These are phyloP conservation scores for Boletus vinaceobasis DNA, from an alignment of 768 basidiomycete genomes.

Conservation along the genomic window DNA sequence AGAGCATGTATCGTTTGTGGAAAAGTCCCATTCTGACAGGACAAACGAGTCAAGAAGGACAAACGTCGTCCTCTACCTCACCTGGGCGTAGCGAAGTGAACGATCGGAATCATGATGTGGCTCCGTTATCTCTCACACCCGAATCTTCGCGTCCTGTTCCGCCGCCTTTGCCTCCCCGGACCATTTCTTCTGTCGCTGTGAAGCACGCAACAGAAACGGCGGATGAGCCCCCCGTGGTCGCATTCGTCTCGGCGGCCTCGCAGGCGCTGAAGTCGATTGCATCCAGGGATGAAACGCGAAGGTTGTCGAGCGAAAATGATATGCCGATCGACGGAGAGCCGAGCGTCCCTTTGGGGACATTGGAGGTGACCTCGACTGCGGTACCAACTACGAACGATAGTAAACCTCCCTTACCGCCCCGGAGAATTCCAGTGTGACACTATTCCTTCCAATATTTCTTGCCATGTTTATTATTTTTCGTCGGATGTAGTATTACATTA, in stretches of 20 bases:
- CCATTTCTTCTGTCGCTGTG: conserved; percentile 31
- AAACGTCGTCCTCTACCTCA: conserved; percentile 4
- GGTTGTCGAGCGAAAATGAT: conserved; percentile 23
- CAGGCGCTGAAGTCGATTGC: conserved; percentile 58
- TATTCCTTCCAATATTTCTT: neutral
- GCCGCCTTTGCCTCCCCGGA: conserved; percentile 43
- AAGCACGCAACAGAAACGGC: conserved; percentile 29
- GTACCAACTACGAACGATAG: conserved; percentile 2
- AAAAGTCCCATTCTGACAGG: conserved; percentile 46
- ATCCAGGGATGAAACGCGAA: conserved; percentile 40
- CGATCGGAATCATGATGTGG: conserved; percentile 30
- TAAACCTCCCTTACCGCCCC: conserved; percentile 37
- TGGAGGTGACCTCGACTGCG: conserved; percentile 4
- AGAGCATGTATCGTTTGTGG: conserved; percentile 73
- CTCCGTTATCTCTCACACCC: conserved; percentile 26
- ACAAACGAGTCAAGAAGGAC: conserved; percentile 22
- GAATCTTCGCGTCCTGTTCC: conserved; percentile 31
- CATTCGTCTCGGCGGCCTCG: conserved; percentile 41
- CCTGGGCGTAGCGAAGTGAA: conserved; percentile 9
- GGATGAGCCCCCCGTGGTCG: conserved; percentile 18
- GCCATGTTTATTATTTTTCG: neutral
- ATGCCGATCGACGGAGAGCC: conserved; percentile 5
- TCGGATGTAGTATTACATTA: conserved; percentile 6
- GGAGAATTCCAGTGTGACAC: conserved; percentile 18
- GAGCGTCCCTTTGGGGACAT: neutral